Conservation (phyloP, 139 green algal species). For the Astrephomene gubernaculifera region DNA sequence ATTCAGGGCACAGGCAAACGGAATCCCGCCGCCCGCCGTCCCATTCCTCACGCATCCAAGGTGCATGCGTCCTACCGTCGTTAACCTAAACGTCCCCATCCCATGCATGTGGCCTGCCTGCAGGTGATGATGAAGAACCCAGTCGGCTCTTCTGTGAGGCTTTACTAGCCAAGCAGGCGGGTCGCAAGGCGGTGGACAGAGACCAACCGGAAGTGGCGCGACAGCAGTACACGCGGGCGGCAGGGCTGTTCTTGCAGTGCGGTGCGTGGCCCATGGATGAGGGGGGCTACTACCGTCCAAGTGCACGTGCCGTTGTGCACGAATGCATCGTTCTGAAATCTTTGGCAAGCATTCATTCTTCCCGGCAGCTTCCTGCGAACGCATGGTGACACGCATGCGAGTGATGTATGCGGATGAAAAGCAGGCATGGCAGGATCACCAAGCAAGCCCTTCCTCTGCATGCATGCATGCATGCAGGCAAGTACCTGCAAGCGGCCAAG, state of each 20-base stretch:
- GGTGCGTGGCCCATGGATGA: neutral
- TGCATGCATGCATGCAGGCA: neutral
- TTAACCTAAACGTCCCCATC: too few species aligned
- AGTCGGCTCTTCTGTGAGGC: neutral
- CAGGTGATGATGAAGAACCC: neutral
- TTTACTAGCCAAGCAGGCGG: neutral
- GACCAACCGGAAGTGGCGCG: neutral
- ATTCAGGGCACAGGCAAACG: too few species aligned
- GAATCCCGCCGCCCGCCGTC: too few species aligned
- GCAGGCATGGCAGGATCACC: too few species aligned
- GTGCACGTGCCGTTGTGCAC: neutral
- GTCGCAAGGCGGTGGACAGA: neutral
- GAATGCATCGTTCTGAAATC: neutral
- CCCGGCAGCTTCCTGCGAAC: neutral
- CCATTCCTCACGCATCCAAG: too few species aligned
- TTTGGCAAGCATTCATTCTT: neutral
- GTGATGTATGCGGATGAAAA: too few species aligned
- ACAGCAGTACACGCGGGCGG: neutral
- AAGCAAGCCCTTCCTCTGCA: neutral
- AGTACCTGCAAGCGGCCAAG: neutral
- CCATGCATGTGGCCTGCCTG: too few species aligned
- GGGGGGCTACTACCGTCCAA: neutral
- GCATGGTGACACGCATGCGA: too few species aligned
- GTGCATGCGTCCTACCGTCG: too few species aligned
- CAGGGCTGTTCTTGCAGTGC: constrained; percentile 8